Evolutionary conservation across 495 filamentous ascomycete species (phyloP), one percentile per base, ranked within the genome.

Genomic region (Aspergillus campestris): DNA sequence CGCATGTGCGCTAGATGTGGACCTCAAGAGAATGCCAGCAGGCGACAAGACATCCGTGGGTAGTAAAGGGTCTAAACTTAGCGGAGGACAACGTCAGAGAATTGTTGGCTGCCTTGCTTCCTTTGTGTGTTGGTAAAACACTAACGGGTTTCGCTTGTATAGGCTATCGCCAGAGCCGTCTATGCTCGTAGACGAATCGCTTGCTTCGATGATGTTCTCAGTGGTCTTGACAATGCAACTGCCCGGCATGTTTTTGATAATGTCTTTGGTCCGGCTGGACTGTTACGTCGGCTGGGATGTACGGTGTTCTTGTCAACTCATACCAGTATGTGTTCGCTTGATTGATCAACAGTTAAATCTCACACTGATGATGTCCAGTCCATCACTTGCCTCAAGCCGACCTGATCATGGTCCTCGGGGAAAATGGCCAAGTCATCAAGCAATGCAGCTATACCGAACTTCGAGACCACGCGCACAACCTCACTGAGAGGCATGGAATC

Each of bases 161-260:
- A 54, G 51, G 39, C 66, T 12, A 52, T 77, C 10, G 75, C 74
- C 6, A 53, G 75, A 39, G 66, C 68, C 34, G 38, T 79, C 9
- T 78, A 78, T 51, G 35, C 68, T 15, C 50, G 65, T 6, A 57
- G 61, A 13, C 51, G 61, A 12, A 50, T 75, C 7, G 38, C 70
- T 3, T 58, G 74, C n/a, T 60, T 75, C 18, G 70, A 74, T 37
- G 70, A 80, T 49, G 52, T 72, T n/a, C 59, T 79, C 6, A 77
- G 65, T 48, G 71, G 62, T 0, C 55, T 78, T 7, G 75, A 80
- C 42, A 59, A 65, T 6, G 54, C 62, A 12, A 78, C 75, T 3
- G 69, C 71, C 40, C 55, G 67, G 7, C 53, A 56, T 3, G 66
- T 79, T 0, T 74, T 74, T 36, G 50, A 61, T 0, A 60, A 65